Evolutionary conservation across 108 stramenopile species (phyloP).

Genomic region (Cylindrotheca closterium): DNA sequence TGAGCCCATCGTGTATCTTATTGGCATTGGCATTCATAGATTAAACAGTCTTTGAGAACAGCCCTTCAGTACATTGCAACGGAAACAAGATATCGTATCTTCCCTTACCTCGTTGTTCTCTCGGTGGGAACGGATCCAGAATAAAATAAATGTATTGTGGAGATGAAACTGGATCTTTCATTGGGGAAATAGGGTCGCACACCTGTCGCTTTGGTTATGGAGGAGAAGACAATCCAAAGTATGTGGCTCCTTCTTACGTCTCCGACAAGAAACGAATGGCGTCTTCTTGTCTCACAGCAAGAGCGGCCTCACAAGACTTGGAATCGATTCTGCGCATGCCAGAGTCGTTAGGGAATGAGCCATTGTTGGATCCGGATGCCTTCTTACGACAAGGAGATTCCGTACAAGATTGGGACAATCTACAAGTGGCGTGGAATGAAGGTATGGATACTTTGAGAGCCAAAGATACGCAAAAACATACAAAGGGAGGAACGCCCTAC

Average conservation of each 20-base stretch:
- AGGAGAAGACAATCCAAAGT: slow-evolving; percentile 83
- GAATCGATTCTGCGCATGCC: slow-evolving; percentile 34
- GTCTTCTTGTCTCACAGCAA: slow-evolving; percentile 1
- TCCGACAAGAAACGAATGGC: slow-evolving; percentile 5
- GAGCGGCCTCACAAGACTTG: slow-evolving; percentile 11
- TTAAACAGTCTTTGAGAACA: too few species aligned
- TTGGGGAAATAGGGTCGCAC: slow-evolving; percentile 81
- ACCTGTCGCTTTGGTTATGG: slow-evolving; percentile 86
- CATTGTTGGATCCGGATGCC: slow-evolving; percentile 37
- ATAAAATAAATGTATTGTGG: slow-evolving; percentile 95
- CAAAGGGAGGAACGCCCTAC: slow-evolving; percentile 47
- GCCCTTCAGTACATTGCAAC: too few species aligned
- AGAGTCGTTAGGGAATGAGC: background rate
- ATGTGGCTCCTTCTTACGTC: slow-evolving; percentile 55
- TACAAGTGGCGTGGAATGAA: slow-evolving; percentile 63
- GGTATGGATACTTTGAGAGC: slow-evolving; percentile 59
- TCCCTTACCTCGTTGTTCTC: too few species aligned
- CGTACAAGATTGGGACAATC: slow-evolving; percentile 71
- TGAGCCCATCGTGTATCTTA: too few species aligned
- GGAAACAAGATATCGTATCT: too few species aligned
- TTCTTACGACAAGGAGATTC: slow-evolving; percentile 54
- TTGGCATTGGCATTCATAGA: too few species aligned
- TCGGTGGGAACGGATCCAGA: too few species aligned
- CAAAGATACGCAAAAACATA: slow-evolving; percentile 65
- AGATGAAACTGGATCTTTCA: slow-evolving; percentile 88